phyloP scores from a whole-genome alignment of 768 basidiomycete species.

The Tylopilus sp. region DNA sequence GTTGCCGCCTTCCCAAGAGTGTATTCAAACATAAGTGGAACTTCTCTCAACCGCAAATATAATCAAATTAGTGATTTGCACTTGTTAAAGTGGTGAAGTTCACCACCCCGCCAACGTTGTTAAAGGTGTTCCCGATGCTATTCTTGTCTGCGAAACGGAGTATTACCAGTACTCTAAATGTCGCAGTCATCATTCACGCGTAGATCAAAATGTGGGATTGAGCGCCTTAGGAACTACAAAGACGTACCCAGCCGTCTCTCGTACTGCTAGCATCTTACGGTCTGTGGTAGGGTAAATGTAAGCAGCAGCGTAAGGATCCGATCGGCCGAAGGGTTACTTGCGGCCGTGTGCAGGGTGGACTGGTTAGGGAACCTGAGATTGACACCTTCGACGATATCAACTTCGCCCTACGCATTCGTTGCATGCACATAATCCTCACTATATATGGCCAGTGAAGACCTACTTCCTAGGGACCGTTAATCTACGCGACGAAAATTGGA shows the following conservation, averaged over 20 bases:
- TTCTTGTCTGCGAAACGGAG: slow-evolving; percentile 19
- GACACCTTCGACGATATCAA: slow-evolving; percentile 34
- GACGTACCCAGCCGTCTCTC: slow-evolving; percentile 32
- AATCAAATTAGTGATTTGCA: not conserved
- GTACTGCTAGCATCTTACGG: slow-evolving; percentile 29
- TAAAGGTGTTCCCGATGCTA: slow-evolving; percentile 37
- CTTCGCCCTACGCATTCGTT: slow-evolving; percentile 21
- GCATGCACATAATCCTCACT: slow-evolving; percentile 5
- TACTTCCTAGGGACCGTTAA: slow-evolving; percentile 22
- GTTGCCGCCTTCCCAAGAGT: slow-evolving; percentile 40
- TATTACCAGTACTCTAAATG: slow-evolving; percentile 21
- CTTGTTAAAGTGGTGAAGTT: not conserved
- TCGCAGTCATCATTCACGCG: slow-evolving; percentile 23
- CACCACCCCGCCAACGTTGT: slow-evolving; percentile 37
- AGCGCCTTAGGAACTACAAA: not conserved
- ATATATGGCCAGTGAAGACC: slow-evolving; percentile 25
- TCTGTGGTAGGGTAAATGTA: slow-evolving; percentile 4
- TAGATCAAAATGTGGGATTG: not conserved
- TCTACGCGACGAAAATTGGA: not conserved
- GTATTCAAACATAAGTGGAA: slow-evolving; percentile 32
- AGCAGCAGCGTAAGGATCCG: no score
- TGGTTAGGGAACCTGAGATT: slow-evolving; percentile 28
- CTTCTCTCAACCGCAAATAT: slow-evolving; percentile 37
- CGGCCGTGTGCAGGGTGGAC: slow-evolving; percentile 30
- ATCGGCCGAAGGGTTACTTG: slow-evolving; percentile 8